Percentiles rank a stretch among this genome's conserved stretches.
These are phyloP conservation scores for Candida freyschussii DNA, from an alignment of 1,139 yeast species.

Conservation along the genomic window DNA sequence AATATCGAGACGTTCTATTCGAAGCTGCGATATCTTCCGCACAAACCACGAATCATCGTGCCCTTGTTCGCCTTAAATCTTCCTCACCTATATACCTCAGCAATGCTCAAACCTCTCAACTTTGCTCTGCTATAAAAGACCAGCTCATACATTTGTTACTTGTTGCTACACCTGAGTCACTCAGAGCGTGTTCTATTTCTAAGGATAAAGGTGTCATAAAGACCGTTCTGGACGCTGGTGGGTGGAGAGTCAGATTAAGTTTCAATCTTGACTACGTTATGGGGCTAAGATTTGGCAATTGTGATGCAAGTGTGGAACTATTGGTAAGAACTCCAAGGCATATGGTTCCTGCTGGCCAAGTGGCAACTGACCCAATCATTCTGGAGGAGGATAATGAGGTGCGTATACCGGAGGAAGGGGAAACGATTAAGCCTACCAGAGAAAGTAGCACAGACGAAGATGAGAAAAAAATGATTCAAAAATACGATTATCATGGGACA, in stretches of 20 bases:
- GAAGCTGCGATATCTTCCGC: slow-evolving; percentile 20
- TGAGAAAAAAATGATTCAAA: slow-evolving; percentile 12
- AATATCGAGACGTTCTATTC: slow-evolving; percentile 8
- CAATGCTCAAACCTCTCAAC: slow-evolving; percentile 9
- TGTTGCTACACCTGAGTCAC: slow-evolving; percentile 9
- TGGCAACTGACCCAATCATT: not conserved
- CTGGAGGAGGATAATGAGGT: slow-evolving; percentile 5
- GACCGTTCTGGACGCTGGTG: slow-evolving; percentile 10
- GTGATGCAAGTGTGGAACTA: slow-evolving; percentile 7
- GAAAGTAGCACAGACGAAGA: slow-evolving; percentile 11
- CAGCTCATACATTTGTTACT: slow-evolving; percentile 6
- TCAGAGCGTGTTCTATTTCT: slow-evolving; percentile 4
- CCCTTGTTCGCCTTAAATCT: slow-evolving; percentile 13
- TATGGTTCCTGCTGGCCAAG: slow-evolving; percentile 4
- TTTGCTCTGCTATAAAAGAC: slow-evolving; percentile 6
- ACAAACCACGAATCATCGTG: slow-evolving; percentile 16
- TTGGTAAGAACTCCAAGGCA: slow-evolving; percentile 15
- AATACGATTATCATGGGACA: slow-evolving; percentile 13
- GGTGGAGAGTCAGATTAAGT: slow-evolving; percentile 15
- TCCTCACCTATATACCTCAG: slow-evolving; percentile 12
- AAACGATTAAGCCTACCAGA: slow-evolving; percentile 6
- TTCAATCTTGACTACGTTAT: slow-evolving; percentile 8
- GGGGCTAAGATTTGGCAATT: slow-evolving; percentile 7
- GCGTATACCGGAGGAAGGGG: slow-evolving; percentile 7
- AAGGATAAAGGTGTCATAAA: slow-evolving; percentile 9